These are phyloP conservation scores for Hypocrella siamensis DNA, from an alignment of 2,329 filamentous ascomycete species.

Conservation along the genomic window DNA sequence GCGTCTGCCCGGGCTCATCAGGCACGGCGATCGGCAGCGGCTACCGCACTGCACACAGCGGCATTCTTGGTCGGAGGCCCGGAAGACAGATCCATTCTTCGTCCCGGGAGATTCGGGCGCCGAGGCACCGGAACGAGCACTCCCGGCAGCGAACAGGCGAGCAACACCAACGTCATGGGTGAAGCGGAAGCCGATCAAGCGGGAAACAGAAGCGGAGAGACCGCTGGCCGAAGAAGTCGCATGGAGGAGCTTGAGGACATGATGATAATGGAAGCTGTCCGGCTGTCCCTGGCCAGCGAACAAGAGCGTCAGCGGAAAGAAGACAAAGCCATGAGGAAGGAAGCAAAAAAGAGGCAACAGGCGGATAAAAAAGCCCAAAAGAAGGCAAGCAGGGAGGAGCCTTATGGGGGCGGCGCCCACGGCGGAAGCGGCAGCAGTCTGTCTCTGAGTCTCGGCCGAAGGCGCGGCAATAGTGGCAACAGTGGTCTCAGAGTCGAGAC, in stretches of 20 bases:
- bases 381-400: conserved; percentile 30
- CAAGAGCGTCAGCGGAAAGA: conserved; percentile 83
- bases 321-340: conserved; percentile 38
- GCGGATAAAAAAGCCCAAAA: conserved; percentile 65
- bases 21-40: conserved; percentile 74
- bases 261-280: conserved; percentile 96
- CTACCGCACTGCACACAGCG: conserved; percentile 85
- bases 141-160: conserved; percentile 9
- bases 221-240: conserved; percentile 26
- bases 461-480: conserved; percentile 41
- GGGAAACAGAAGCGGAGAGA: conserved; percentile 6
- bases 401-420: conserved; percentile 18
- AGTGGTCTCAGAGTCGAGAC: conserved; percentile 45
- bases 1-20: conserved; percentile 72
- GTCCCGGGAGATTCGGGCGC: conserved; percentile 38
- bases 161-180: conserved; percentile 2
- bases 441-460: conserved; percentile 43
- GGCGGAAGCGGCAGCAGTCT: conserved; percentile 47
- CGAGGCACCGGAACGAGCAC: conserved; percentile 25
- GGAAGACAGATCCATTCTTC: conserved; percentile 30
- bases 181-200: conserved; percentile 12
- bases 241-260: conserved; percentile 89
- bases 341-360: conserved; percentile 74
- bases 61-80: conserved; percentile 72
- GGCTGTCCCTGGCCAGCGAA: conserved; percentile 78